phyloP scores from a whole-genome alignment of 176 grass and related monocot species.

The Musa itinerans region DNA sequence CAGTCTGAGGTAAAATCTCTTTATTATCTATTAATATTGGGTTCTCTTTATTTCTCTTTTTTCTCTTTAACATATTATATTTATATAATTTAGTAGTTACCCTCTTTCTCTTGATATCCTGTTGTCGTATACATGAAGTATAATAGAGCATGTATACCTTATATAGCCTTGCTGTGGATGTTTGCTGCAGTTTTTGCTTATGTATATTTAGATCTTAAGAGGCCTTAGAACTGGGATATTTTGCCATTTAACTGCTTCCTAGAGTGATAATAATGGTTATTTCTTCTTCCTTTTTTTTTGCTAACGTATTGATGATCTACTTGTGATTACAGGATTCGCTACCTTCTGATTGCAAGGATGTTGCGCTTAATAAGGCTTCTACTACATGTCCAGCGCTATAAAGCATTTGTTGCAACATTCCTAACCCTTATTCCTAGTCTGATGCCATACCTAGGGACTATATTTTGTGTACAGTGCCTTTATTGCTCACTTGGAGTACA shows the following conservation, averaged over 20 bases:
- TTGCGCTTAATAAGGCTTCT: slow-evolving; percentile 86
- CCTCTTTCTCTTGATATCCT: too few relatives aligned
- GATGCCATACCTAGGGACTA: slow-evolving; percentile 88
- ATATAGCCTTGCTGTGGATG: neutral
- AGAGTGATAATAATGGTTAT: slow-evolving; percentile 9
- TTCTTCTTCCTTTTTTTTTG: slow-evolving; percentile 11
- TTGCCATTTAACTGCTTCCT: neutral
- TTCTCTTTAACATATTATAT: too few relatives aligned
- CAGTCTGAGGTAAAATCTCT: too few relatives aligned
- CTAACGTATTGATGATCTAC: slow-evolving; percentile 8
- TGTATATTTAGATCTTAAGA: neutral
- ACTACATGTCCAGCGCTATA: slow-evolving; percentile 70
- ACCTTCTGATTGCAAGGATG: slow-evolving; percentile 94
- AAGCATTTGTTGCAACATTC: slow-evolving; percentile 91
- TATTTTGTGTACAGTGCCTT: slow-evolving; percentile 83
- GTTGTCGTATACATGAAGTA: neutral
- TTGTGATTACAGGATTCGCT: slow-evolving; percentile 68
- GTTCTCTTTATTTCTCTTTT: too few relatives aligned
- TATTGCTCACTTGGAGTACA: slow-evolving; percentile 95
- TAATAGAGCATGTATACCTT: neutral
- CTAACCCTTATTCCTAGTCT: slow-evolving; percentile 89
- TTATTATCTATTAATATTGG: too few relatives aligned
- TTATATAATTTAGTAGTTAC: too few relatives aligned
- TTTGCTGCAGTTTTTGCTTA: neutral
- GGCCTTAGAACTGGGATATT: neutral